A percentile compares a stretch with the other conserved stretches of the same genome.
Conservation (phyloP, 495 filamentous ascomycete genomes). For the Penicillium soppii region DNA sequence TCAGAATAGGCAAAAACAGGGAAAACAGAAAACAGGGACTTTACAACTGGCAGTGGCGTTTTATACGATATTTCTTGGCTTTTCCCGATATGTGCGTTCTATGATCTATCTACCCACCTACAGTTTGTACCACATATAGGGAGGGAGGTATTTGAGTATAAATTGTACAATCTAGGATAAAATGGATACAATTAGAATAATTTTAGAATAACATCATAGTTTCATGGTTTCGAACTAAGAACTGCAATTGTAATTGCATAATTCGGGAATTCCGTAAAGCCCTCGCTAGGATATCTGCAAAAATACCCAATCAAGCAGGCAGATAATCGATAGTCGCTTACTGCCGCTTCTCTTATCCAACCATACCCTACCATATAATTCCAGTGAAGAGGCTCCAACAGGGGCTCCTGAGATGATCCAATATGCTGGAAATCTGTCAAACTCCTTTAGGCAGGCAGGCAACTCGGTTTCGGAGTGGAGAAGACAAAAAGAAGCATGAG, state of each 20-base stretch:
- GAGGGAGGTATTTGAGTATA: no score
- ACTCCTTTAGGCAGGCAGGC: constrained; percentile 32
- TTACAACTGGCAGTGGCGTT: no score
- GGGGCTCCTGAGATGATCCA: constrained; percentile 8
- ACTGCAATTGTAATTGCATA: neutral
- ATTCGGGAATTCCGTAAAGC: neutral
- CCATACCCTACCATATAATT: neutral
- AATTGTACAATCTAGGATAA: no score
- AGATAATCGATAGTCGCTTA: constrained; percentile 3
- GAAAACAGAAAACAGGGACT: no score
- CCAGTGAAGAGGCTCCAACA: constrained; percentile 22
- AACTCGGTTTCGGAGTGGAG: constrained; percentile 19
- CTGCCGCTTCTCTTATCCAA: neutral
- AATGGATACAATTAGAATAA: no score
- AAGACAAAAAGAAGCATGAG: constrained; percentile 21
- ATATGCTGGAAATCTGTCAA: constrained; percentile 18
- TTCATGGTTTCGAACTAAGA: neutral
- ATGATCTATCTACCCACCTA: no score
- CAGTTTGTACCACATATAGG: no score
- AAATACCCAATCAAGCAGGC: neutral
- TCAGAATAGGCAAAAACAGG: no score
- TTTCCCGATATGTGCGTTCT: no score
- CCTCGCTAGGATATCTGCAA: neutral
- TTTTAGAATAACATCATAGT: no score
- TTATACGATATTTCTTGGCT: no score